These are phyloP conservation scores for Candida takata DNA, from an alignment of 805 yeast species.

Conservation along the genomic window DNA sequence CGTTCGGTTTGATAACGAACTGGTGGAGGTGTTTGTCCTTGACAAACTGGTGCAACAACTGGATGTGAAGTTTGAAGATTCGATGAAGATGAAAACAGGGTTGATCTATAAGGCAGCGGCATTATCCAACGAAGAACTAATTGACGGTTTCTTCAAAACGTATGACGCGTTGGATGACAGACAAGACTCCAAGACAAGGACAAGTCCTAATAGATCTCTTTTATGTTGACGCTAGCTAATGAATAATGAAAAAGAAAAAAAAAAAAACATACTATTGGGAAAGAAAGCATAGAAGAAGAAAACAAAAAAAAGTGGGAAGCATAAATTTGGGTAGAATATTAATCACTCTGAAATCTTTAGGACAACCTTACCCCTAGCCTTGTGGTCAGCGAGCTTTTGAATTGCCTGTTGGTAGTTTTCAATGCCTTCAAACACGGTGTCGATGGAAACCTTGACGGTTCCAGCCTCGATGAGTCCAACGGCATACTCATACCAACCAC, in stretches of 20 bases:
- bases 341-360: constrained; percentile 21
- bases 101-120: background rate
- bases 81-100: constrained; percentile 2
- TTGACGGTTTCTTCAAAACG: constrained; percentile 7
- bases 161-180: constrained; percentile 8
- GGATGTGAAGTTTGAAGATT: constrained; percentile 1
- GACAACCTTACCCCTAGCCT: constrained; percentile 60
- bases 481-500: constrained; percentile 24
- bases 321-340: no score
- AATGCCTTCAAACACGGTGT: constrained; percentile 40
- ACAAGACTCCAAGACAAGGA: background rate
- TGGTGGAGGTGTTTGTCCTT: no score
- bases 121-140: constrained; percentile 6
- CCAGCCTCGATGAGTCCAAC: constrained; percentile 32
- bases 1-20: no score
- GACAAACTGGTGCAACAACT: no score
- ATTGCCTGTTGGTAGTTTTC: constrained; percentile 45
- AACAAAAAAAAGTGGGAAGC: no score
- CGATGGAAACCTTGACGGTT: constrained; percentile 40
- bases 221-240: no score
- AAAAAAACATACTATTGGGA: no score
- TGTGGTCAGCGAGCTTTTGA: constrained; percentile 37
- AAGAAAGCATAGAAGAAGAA: no score
- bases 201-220: no score
- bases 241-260: no score